Base-by-base conservation (phyloP, 192 early-diverging fungal genomes). In the Umbelopsis ramanniana region DNA sequence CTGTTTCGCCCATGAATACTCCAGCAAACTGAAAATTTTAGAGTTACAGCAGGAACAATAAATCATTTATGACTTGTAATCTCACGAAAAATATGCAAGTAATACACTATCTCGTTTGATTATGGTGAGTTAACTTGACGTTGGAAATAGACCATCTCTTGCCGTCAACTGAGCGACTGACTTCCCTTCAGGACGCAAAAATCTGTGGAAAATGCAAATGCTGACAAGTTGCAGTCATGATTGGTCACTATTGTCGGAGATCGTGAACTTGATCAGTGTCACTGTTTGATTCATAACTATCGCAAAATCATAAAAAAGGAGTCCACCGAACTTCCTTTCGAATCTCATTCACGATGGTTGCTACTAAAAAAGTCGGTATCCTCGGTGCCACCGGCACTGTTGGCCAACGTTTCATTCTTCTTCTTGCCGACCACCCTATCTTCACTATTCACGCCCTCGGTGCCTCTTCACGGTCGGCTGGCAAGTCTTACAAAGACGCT, bases 361-460 rank as follows among this genome's bases (percentile, higher is more conserved):
- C 40, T 26, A 66, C 66, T 9, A 81, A 81, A 46, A 87, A 85
- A 75, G 95, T 93, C 45, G 97, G 93, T 71, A 91, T 99, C 70
- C 91, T 99, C 55, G 97, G 97, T 70, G 96, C 96, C 37, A 99
- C 97, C 0, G 97, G 97, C 77, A 99, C 95, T 23, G 97, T 99
- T 50, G 97, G 97, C 38, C 97, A 99, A 80, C 92, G 97, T 29
- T 99, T 99, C 73, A 96, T 98, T 67, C 85, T 93, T 71, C 85
- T 99, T 52, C 88, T 99, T 57, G 89, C 90, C 6, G 78, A 86
- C 66, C 94, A 99, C 84, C 95, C 96, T 63, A 80, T 85, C 71
- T 96, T 99, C 81, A 79, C 83, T 66, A 89, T 99, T 79, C 89
- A 91, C 78, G 91, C 93, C 48, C 83, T 99, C 21, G 96, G 97